Conservation (phyloP, 169 alveolate genomes). For the Plasmodium malariae region DNA sequence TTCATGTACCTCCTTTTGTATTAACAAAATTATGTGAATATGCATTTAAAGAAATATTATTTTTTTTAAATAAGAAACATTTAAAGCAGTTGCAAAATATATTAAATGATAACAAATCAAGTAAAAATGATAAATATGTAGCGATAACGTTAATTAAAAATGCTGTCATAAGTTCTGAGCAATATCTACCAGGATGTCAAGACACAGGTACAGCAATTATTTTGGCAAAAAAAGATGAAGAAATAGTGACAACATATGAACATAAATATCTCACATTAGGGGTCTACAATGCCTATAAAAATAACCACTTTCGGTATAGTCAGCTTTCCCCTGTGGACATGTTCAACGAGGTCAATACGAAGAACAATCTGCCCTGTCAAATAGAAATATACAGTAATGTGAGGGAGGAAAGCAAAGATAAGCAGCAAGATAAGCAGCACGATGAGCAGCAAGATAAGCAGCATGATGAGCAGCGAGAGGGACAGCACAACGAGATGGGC, state of each 20-base stretch:
- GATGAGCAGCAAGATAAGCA: background rate
- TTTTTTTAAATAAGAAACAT: constrained; percentile 83
- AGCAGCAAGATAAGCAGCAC: background rate
- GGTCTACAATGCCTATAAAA: constrained; percentile 88
- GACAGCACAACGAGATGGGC: background rate
- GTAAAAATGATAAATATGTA: constrained; percentile 88
- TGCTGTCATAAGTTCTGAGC: constrained; percentile 87
- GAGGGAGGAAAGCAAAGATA: background rate
- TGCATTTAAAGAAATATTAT: constrained; percentile 85
- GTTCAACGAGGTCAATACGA: constrained; percentile 92
- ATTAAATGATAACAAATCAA: constrained; percentile 85
- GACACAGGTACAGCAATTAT: constrained; percentile 93
- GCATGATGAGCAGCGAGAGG: background rate
- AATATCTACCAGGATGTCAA: constrained; percentile 91
- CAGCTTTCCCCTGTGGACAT: constrained; percentile 90
- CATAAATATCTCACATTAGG: constrained; percentile 88
- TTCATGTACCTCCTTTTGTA: constrained; percentile 79
- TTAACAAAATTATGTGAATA: constrained; percentile 79
- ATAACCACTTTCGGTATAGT: constrained; percentile 87
- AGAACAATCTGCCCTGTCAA: constrained; percentile 91
- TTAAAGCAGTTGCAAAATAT: constrained; percentile 82
- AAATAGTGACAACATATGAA: constrained; percentile 77
- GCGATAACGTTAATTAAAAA: constrained; percentile 88
- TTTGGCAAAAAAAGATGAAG: constrained; percentile 87
- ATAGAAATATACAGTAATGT: constrained; percentile 81